phyloP scores from a whole-genome alignment of 2,329 filamentous ascomycete species.

The Allantophomopsis lycopodina region DNA sequence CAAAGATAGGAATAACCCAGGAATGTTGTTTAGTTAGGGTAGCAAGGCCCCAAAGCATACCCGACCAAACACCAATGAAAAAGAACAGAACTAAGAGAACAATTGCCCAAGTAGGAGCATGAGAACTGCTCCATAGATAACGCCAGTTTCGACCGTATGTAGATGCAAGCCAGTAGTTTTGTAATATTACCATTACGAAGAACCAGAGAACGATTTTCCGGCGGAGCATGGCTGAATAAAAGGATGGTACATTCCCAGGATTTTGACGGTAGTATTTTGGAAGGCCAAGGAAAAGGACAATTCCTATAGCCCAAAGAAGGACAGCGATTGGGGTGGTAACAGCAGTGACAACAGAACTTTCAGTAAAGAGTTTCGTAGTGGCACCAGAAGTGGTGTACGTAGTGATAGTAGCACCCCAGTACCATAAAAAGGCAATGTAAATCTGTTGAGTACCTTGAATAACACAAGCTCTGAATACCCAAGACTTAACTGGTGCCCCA shows the following conservation, averaged over 20 bases:
- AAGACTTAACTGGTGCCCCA: constrained; percentile 45
- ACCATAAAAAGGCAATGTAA: constrained; percentile 52
- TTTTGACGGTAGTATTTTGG: constrained; percentile 51
- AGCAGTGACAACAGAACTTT: constrained; percentile 14
- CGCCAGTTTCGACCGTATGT: constrained; percentile 54
- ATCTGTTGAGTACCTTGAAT: constrained; percentile 56
- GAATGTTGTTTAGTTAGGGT: constrained; percentile 42
- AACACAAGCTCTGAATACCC: constrained; percentile 52
- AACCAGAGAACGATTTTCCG: constrained; percentile 51
- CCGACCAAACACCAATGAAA: constrained; percentile 38
- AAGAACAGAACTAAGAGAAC: constrained; percentile 38
- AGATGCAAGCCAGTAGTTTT: constrained; percentile 53
- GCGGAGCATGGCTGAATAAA: constrained; percentile 44
- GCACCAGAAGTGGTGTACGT: constrained; percentile 26
- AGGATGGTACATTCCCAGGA: constrained; percentile 47
- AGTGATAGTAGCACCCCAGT: constrained; percentile 45
- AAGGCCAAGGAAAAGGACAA: constrained; percentile 40
- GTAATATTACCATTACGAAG: constrained; percentile 45
- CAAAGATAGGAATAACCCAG: constrained; percentile 53
- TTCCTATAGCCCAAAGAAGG: constrained; percentile 38
- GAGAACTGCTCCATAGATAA: constrained; percentile 18
- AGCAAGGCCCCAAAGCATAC: constrained; percentile 33
- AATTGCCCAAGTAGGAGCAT: constrained; percentile 40
- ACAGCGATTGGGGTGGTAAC: constrained; percentile 41
- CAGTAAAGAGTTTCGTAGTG: constrained; percentile 7